Evolutionary conservation across 768 basidiomycete species (phyloP).

Genomic region (Boletus coccyginus): DNA sequence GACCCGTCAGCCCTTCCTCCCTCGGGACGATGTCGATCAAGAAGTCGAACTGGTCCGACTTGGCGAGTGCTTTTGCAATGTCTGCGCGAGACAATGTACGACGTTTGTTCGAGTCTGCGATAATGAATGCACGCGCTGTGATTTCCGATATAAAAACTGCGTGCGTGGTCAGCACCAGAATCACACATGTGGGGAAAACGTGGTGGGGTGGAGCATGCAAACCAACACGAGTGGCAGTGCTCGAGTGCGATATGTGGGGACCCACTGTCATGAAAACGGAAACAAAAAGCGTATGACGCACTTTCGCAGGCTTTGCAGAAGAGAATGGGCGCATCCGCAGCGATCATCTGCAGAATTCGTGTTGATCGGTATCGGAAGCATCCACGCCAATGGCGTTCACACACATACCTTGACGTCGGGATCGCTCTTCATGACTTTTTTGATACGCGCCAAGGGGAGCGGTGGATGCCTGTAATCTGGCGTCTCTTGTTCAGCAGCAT

Average conservation of each 20-base stretch:
- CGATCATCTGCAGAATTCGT: constrained; percentile 75
- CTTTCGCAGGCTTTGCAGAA: constrained; percentile 99
- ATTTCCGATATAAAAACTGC: constrained; percentile 97
- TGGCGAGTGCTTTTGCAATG: constrained; percentile 88
- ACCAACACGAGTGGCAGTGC: not conserved
- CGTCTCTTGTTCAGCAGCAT: constrained; percentile 82
- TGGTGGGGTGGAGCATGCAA: not conserved
- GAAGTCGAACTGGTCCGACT: constrained; percentile 97
- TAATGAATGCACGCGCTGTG: constrained; percentile 91
- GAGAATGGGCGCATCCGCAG: constrained; percentile 93
- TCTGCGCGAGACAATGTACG: constrained; percentile 93
- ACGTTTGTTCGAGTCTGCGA: constrained; percentile 93
- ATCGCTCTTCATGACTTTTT: constrained; percentile 99
- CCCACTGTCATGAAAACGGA: not conserved
- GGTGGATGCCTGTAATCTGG: constrained; percentile 87
- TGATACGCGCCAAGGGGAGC: constrained; percentile 91
- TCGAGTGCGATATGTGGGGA: not conserved
- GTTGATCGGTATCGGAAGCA: not conserved
- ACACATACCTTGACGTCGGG: constrained; percentile 86
- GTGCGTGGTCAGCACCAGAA: not conserved
- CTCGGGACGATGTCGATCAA: constrained; percentile 94
- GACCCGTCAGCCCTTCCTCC: constrained; percentile 51
- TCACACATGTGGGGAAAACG: too few species aligned
- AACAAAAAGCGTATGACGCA: constrained; percentile 41
- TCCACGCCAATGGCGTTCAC: not conserved